Evolutionary conservation across 2,329 filamentous ascomycete species (phyloP), one percentile per base, ranked within the genome.

Genomic region (Colletotrichum eremochloae): DNA sequence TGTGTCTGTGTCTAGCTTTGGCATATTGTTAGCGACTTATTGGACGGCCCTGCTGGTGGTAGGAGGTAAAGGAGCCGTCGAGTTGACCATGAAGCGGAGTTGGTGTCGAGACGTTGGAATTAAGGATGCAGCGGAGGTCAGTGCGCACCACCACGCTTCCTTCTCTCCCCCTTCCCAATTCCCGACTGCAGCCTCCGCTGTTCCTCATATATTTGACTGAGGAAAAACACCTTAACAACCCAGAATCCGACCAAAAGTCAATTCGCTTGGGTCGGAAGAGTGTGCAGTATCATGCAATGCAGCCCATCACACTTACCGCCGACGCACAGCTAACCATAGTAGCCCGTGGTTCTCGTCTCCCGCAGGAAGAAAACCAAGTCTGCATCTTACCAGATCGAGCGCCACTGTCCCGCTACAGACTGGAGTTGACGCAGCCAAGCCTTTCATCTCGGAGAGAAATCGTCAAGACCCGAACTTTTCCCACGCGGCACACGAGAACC

Each of bases 391-490:
- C 29, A 36, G 58, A 46, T 46, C 31, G n/a, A 29, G 56, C n/a
- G 7, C 6, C 38, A 12, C 38, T 24, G n/a, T 63, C 5, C 44
- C 44, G 44, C 33, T 31, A 56, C 31, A 18, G 58, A 29, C 42
- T 36, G 31, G 7, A 29, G 20, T 20, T 20, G 31, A 50, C 7
- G 24, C 44, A 9, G 33, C 29, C 48, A 63, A 42, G 24, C 14
- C 12, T 60, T 53, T 44, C 52, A 61, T 57, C 56, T 67, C 70
- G 70, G 70, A 57, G 48, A 66, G 42, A 66, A 38, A 61, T 62
- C 48, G 24, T 14, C 56, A 50, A 50, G 33, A 62, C 48, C 67
- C 70, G 61, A 48, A 50, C 18, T 65, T 57, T 60, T 68, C 24
- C 60, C 69, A 63, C 58, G 24, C 58, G 58, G 44, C 36, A 72